phyloP scores from a whole-genome alignment of 768 basidiomycete species.

The Sistotremastrum niveocremeum region DNA sequence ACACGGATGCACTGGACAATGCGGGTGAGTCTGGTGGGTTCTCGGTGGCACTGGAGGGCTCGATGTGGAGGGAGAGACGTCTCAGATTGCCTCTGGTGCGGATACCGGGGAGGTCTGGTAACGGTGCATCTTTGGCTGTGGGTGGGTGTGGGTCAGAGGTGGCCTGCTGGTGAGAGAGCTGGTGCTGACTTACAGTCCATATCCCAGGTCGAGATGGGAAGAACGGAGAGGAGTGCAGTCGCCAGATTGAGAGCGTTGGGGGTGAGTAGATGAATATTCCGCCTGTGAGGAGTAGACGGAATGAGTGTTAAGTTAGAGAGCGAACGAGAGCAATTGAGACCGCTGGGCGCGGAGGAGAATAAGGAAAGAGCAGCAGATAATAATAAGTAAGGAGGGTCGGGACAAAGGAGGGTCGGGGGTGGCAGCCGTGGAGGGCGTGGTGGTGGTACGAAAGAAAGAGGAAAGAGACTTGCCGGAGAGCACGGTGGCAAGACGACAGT shows the following conservation, averaged over 20 bases:
- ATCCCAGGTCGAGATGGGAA: slow-evolving; percentile 16
- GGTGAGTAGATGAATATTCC: neutral
- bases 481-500: neutral
- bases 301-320: too few species aligned
- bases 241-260: slow-evolving; percentile 13
- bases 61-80: slow-evolving; percentile 9
- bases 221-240: slow-evolving; percentile 10
- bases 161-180: slow-evolving; percentile 4
- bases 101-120: neutral
- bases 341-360: too few species aligned
- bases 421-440: slow-evolving; percentile 5
- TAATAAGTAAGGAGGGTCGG: too few species aligned
- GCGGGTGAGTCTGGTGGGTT: neutral
- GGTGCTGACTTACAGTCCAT: slow-evolving; percentile 13
- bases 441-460: slow-evolving; percentile 12
- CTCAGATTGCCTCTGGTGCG: too few species aligned
- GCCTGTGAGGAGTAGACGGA: too few species aligned
- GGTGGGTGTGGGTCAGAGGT: slow-evolving; percentile 4
- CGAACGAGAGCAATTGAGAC: too few species aligned
- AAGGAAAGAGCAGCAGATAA: too few species aligned
- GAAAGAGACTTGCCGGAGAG: slow-evolving; percentile 3
- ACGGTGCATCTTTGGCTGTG: neutral
- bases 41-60: slow-evolving; percentile 5
- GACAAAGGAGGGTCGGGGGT: neutral
- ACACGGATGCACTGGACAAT: neutral